Base-by-base conservation (phyloP, 2,329 filamentous ascomycete genomes). In the Diaporthe sp. region DNA sequence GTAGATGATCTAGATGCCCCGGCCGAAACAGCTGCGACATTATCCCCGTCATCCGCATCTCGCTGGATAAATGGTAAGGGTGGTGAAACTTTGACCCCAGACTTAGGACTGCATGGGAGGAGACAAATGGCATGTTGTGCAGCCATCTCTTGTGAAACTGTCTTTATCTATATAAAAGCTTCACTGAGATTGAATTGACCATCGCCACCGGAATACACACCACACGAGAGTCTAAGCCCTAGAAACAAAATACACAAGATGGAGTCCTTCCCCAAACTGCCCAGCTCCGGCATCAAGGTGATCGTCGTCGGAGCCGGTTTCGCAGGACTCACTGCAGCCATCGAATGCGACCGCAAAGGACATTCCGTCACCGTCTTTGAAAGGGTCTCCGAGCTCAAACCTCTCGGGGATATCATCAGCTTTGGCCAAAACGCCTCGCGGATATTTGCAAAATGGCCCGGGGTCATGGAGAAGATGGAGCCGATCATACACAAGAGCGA, bases 391-490 rank as follows among this genome's bases (percentile, higher is more conserved):
- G 83, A 84, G 76, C 84, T 87, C 53, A 84, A 85, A 74, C 82
- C 84, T 4, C 82, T 88, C 2, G 87, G 87, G 8, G 87, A 88
- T 77, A 87, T 88, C 74, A 88, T 89, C 77, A 87, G 85, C 57
- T 91, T 91, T 79, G 89, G 88, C 1, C 87, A 89, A 22, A 92
- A 92, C 79, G 87, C 87, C 12, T 87, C 88, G 5, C 87, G 88
- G 46, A 90, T 92, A 75, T 89, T 92, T 80, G 81, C 85, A 61
- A 86, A 88, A n/a, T 92, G 90, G 82, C 87, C 88, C 22, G 85
- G 85, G 22, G 85, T 91, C 7, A 84, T 85, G 10, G 85, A 85
- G 44, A 82, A 85, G 70, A 84, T 91, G 75, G 85, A 87, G 65
- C 83, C 84, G 1, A 84, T 92, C 39, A 88, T 87, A 77, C 89